A percentile compares a stretch with the other conserved stretches of the same genome.
phyloP scores from a whole-genome alignment of 1,284 basidiomycete genomes.

The Fomitopsis schrenkii region DNA sequence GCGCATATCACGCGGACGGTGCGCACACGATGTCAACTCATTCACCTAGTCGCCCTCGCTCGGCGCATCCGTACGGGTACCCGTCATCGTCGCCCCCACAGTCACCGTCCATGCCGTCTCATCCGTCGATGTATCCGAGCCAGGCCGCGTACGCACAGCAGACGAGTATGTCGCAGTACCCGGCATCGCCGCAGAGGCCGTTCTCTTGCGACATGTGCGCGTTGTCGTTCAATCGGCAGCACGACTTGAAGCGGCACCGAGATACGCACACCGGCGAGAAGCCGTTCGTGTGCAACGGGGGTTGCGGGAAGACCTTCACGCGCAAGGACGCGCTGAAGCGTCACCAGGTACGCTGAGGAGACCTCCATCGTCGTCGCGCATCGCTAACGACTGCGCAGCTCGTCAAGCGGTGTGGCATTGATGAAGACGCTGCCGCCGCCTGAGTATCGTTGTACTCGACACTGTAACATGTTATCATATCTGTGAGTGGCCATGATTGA shows the following conservation, averaged over 20 bases:
- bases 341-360: conserved; percentile 52
- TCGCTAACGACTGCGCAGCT: conserved; percentile 39
- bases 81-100: conserved; percentile 21
- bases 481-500: not conserved
- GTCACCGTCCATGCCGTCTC: conserved; percentile 18
- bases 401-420: conserved; percentile 72
- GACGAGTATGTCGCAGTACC: conserved; percentile 43
- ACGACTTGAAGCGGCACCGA: conserved; percentile 76
- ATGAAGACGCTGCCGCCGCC: conserved; percentile 38
- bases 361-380: not conserved
- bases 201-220: conserved; percentile 76
- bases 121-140: conserved; percentile 23
- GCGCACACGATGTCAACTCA: conserved; percentile 15
- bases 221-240: conserved; percentile 78
- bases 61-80: conserved; percentile 18
- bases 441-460: conserved; percentile 26
- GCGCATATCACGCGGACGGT: conserved; percentile 19
- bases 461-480: conserved; percentile 18
- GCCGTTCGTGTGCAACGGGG: conserved; percentile 74
- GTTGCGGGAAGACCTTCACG: conserved; percentile 80
- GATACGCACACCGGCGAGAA: conserved; percentile 81
- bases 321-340: conserved; percentile 79
- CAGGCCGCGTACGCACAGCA: conserved; percentile 27
- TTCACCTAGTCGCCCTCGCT: conserved; percentile 19
- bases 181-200: conserved; percentile 63